Evolutionary conservation across 2,329 filamentous ascomycete genomes (phyloP).

Genomic region (Colletotrichum ledebouriae): DNA sequence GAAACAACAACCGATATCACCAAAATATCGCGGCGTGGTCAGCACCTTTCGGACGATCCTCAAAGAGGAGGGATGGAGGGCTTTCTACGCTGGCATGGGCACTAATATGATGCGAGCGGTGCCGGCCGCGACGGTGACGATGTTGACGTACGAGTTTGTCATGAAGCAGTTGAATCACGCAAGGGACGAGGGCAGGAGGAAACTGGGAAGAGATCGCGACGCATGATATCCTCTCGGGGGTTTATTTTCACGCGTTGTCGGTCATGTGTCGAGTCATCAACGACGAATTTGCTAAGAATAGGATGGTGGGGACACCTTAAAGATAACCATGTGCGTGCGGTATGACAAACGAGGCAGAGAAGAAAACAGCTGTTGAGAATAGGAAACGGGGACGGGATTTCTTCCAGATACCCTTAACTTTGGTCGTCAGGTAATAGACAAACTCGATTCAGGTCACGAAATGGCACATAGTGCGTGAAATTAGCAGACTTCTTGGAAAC

Average conservation of each 20-base stretch:
- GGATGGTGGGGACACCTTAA: conserved; percentile 14
- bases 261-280: conserved; percentile 25
- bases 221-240: conserved; percentile 21
- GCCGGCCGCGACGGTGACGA: conserved; percentile 95
- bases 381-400: conserved; percentile 41
- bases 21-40: conserved; percentile 82
- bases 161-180: conserved; percentile 66
- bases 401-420: conserved; percentile 52
- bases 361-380: conserved; percentile 35
- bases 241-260: neutral
- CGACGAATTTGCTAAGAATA: conserved; percentile 44
- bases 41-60: conserved; percentile 88
- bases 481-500: too few relatives aligned
- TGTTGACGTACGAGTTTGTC: conserved; percentile 93
- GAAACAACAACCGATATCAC: conserved; percentile 49
- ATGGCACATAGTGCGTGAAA: conserved; percentile 32
- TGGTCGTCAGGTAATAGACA: conserved; percentile 53
- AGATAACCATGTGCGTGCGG: conserved; percentile 31
- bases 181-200: conserved; percentile 56
- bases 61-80: conserved; percentile 92
- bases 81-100: conserved; percentile 97
- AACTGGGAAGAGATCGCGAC: conserved; percentile 44
- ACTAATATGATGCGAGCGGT: conserved; percentile 98
- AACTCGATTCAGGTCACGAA: conserved; percentile 47
- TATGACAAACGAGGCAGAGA: conserved; percentile 16